Base-by-base conservation (phyloP, 352 stramenopile species). In the Achlya hypogyna region DNA sequence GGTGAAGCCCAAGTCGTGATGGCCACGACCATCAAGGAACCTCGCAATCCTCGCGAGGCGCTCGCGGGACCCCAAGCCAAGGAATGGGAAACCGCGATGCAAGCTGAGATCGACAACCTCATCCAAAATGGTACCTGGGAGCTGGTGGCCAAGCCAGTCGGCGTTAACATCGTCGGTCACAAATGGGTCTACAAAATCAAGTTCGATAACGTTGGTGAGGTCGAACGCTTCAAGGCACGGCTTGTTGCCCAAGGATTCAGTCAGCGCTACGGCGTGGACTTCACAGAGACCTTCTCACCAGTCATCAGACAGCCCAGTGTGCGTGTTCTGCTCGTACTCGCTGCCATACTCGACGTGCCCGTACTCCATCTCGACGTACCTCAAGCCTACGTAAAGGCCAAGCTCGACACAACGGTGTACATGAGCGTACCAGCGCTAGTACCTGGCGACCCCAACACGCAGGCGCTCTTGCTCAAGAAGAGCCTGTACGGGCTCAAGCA, bases 141-240 rank as follows among this genome's bases (percentile, higher is more conserved):
- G 40, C 18, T 65, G 28, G 58, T 65, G 6, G 6, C 18, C 28
- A 5, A 25, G 22, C 65, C 65, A 22, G 0, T 16, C 14, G 4
- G 2, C 23, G 51, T 28, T n/a, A 71, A 54, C 3, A 43, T 63
- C 23, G 43, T 69, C 28, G 56, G 16, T 1, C 51, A 63, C 12
- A 54, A 78, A 59, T 81, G 63, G 65, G 63, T 78, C 1, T 78
- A 79, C 69, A 76, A 77, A 51, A 75, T 75, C 49, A 77, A 75
- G 59, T 65, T 56, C 16, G 74, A 79, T 16, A 16, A 53, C 53
- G 18, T 47, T 71, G 77, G 64, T 0, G 71, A 29, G 0, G 22
- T 81, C 12, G 59, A 75, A 51, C 78, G 78, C 29, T 82, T 70
- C 71, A 76, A 75, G 59, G 70, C 72, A n/a, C 40, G 73, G 0